Evolutionary conservation across 2,329 filamentous ascomycete genomes (phyloP), one percentile per base, ranked within the genome.

Genomic region (Ascocoryne sarcoides): DNA sequence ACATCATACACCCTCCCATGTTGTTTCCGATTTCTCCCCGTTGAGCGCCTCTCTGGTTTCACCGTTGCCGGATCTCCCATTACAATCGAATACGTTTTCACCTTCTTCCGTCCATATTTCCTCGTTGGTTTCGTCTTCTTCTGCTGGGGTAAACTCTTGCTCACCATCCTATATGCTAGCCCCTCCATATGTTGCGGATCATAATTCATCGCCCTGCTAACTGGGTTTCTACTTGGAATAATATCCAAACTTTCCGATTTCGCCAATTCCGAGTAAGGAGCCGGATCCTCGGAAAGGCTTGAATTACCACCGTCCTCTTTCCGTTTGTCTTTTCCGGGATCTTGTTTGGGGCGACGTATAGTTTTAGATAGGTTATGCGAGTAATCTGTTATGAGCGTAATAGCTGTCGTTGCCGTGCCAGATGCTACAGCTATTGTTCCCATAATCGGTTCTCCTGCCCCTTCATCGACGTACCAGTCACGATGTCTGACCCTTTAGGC

Each of bases 391-490:
- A 48, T 28, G 3, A 18, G 36, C 12, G 34, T 29, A 10, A 48
- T 29, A 7, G 44, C 14, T 17, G 31, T 37, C n/a, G 43, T 44
- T 4, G 45, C 32, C 15, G 48, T 44, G 7, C 45, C 44, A 4
- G 52, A 52, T 5, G 43, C 46, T 10, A 43, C 45, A 10, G 49
- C 50, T 3, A 55, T 21, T 12, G 36, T 31, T 2, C 44, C 52
- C 1, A 38, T 16, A 5, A 51, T 10, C 2, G 53, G 51, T 9
- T 47, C 46, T 10, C 39, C 42, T 9, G 51, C 48, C 18, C 51
- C 51, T 48, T 52, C 53, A 17, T 52, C 50, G 21, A 52, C 42
- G 28, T 53, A 55, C 53, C 53, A 54, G 37, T 55, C 49, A 37
- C 49, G 35, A 20, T 54, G 51, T 35, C 20, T 35, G 32, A 35